phyloP scores from a whole-genome alignment of 345 rosid genomes.

The Melastoma malabathricum region DNA sequence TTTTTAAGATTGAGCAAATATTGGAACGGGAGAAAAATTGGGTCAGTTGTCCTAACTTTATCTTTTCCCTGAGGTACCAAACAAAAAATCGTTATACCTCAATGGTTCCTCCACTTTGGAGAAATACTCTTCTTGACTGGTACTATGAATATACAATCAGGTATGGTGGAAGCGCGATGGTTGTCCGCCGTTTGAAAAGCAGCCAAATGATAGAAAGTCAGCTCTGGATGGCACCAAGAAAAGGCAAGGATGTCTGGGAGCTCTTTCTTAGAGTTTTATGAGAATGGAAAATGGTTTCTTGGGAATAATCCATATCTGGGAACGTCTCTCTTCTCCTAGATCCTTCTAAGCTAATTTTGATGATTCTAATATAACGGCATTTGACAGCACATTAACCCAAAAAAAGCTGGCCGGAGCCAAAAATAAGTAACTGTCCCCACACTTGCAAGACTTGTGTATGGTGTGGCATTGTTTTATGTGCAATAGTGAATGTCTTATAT shows the following conservation, averaged over 20 bases:
- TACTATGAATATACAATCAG: conserved; percentile 20
- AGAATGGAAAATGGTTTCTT: not conserved
- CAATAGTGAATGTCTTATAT: too few species aligned
- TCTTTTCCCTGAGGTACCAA: conserved; percentile 5
- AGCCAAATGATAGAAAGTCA: conserved; percentile 51
- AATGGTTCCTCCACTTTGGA: too few species aligned
- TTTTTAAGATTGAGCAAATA: conserved; percentile 69
- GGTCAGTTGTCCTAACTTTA: conserved; percentile 27
- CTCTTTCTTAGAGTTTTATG: not conserved
- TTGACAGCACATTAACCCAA: too few species aligned
- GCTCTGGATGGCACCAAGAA: conserved; percentile 52
- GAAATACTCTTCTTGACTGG: conserved; percentile 1
- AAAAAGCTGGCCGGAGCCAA: too few species aligned
- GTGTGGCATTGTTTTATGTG: too few species aligned
- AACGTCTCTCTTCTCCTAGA: too few species aligned
- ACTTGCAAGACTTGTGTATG: too few species aligned
- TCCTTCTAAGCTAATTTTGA: too few species aligned
- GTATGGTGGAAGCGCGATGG: conserved; percentile 99
- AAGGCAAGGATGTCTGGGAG: conserved; percentile 27
- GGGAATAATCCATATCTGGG: not conserved
- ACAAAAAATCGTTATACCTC: too few species aligned
- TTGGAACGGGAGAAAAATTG: conserved; percentile 93
- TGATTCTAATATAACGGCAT: too few species aligned
- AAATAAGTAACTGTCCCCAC: too few species aligned
- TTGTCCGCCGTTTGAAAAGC: conserved; percentile 92